Conservation (phyloP, 225 moss, liverwort and hornwort genomes). For the Sphagnum tenellum region DNA sequence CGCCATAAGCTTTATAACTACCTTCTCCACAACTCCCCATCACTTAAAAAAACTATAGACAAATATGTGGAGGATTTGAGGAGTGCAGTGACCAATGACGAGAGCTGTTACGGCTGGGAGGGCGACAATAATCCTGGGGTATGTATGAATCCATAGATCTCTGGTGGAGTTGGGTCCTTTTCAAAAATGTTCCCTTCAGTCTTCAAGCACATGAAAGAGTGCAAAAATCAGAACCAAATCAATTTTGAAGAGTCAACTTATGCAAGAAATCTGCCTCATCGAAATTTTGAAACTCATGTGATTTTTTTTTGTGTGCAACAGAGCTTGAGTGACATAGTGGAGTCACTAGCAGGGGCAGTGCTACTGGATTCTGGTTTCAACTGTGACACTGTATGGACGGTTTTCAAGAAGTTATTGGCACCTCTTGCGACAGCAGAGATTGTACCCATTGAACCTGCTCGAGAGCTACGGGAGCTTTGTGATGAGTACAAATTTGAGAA, state of each 20-base stretch:
- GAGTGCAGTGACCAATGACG: conserved; percentile 31
- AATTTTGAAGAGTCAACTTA: no score
- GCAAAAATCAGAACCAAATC: no score
- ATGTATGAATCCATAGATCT: conserved; percentile 5
- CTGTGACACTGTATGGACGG: conserved; percentile 54
- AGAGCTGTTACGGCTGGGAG: conserved; percentile 73
- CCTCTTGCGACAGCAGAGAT: conserved; percentile 87
- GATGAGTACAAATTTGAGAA: conserved; percentile 34
- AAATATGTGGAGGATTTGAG: conserved; percentile 53
- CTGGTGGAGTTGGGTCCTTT: neutral
- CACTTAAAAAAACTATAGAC: conserved; percentile 39
- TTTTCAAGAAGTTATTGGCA: conserved; percentile 66
- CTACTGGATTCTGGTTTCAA: conserved; percentile 62
- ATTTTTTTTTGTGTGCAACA: conserved; percentile 8
- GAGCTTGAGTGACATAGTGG: conserved; percentile 93
- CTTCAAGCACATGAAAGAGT: no score
- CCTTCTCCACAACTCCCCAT: conserved; percentile 50
- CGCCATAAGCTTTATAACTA: conserved; percentile 62
- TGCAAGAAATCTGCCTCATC: no score
- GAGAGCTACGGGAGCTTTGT: conserved; percentile 80
- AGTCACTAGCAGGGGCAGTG: conserved; percentile 90
- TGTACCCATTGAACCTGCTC: conserved; percentile 67
- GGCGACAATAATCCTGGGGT: conserved; percentile 41
- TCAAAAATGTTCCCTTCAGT: no score
- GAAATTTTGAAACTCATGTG: no score